These are phyloP conservation scores for Moricandia arvensis DNA, from an alignment of 345 rosid genomes.

Conservation along the genomic window DNA sequence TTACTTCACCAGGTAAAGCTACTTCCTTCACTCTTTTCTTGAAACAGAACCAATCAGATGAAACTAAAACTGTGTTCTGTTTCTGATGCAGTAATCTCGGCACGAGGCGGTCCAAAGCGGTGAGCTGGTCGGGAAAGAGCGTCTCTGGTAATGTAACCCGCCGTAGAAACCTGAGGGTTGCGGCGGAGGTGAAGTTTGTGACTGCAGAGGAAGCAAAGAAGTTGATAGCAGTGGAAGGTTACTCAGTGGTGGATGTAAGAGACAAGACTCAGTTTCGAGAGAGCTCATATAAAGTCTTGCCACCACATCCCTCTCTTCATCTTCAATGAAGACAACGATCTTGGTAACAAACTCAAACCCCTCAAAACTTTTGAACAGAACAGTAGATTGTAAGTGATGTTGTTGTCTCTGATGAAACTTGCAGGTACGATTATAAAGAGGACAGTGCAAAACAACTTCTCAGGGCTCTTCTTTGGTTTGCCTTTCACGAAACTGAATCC, in stretches of 20 bases:
- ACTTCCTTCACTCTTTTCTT: neutral
- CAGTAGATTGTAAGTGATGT: neutral
- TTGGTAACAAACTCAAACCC: conserved; percentile 42
- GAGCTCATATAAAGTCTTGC: conserved; percentile 86
- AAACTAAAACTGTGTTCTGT: neutral
- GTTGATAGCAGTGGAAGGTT: conserved; percentile 60
- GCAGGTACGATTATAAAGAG: conserved; percentile 81
- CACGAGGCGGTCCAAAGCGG: conserved; percentile 43
- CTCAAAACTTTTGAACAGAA: neutral
- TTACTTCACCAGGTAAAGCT: conserved; percentile 54
- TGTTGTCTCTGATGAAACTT: conserved; percentile 9
- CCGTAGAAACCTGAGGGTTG: conserved; percentile 48
- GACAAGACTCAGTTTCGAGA: conserved; percentile 69
- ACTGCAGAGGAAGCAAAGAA: conserved; percentile 81
- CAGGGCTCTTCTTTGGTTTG: conserved; percentile 85
- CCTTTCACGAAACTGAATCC: conserved; percentile 82
- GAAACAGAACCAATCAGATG: conserved; percentile 6
- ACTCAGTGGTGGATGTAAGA: conserved; percentile 66
- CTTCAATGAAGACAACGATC: conserved; percentile 78
- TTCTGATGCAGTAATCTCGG: conserved; percentile 50
- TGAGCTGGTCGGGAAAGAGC: conserved; percentile 43
- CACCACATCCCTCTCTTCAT: conserved; percentile 81
- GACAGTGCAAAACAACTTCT: conserved; percentile 85
- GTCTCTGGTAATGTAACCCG: conserved; percentile 33
- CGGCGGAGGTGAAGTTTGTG: conserved; percentile 79